Base-by-base conservation (phyloP, 305 asterid genomes). In the Coffea humblotiana region DNA sequence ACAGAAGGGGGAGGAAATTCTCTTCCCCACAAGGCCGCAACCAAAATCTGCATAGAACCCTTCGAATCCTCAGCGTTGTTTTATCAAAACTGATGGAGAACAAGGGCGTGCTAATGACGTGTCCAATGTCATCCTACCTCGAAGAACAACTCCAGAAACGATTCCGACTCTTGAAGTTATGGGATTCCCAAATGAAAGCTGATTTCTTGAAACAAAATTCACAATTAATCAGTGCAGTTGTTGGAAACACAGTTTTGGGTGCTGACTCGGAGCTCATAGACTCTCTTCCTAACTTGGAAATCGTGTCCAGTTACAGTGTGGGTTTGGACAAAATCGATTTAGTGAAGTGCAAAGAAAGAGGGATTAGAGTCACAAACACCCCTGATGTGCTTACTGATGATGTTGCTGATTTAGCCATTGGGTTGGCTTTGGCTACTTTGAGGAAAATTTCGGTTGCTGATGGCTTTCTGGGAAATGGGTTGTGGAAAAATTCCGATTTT, bases 341-440 rank as follows among this genome's bases (percentile, higher is more conserved):
- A 81, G 78, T 25, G 0, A 89, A 88, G 79, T 95, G 99, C 45
- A 81, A 58, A 78, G 92, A 90, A 77, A 89, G 85, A 60, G 94
- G 97, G 29, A 89, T 95, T 88, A 87, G 83, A 84, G 97, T 95
- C 66, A 89, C 96, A 56, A 91, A 93, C 82, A 91, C 97, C 1
- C 98, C 98, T 19, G 93, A 93, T 77, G 98, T 93, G 79, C 86
- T 92, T 60, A 90, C 97, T 0, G 93, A 86, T 21, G 97, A 92
- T 82, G 98, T 93, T 74, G 97, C 99, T 21, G 97, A 93, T 82
- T 6, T 84, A 11, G 96, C 97, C 0, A 88, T 95, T 49, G 96
- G 89, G 10, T 71, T 95, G 92, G 76, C 83, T 1, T 74, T 93
- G 74, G 91, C 94, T 2, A 79, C 86, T 25, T 66, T 89, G 85